Base-by-base conservation (phyloP, 805 yeast species). In the Danielia oregonensis region DNA sequence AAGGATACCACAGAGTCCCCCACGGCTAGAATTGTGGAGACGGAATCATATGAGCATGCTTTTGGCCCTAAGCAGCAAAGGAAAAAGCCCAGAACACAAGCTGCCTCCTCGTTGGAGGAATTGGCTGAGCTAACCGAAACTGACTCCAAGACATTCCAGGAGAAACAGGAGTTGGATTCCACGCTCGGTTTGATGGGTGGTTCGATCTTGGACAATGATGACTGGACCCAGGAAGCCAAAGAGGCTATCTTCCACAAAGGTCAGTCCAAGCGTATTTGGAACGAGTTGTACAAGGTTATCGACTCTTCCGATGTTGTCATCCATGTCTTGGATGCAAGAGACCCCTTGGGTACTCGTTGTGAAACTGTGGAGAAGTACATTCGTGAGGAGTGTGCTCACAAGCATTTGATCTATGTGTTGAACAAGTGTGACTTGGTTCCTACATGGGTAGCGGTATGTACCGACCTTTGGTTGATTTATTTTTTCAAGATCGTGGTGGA, bases 391-490 rank as follows among this genome's bases (percentile, higher is more conserved):
- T 88, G 95, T 55, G 86, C 97, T 10, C 98, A 93, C 59, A 91
- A 91, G 66, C 98, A 93, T 72, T 72, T 91, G 68, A 83, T 91
- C 48, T 89, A 83, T 58, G 96, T 93, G 37, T 69, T 91, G 65
- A 91, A 91, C 76, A 91, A 91, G 74, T 89, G 97, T 76, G 98
- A 91, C 72, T 78, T 91, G 55, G 96, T 91, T 33, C 98, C 98
- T 45, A 91, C 96, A 30, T 91, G 97, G 97, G 97, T 87, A 55
- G 97, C 97, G 54, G 97, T 89, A 87, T 76, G 97, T 88, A 63
- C 10, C 29, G n/a, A 24, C 24, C 8, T 8, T 21, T 21, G 17
- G 9, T 37, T 26, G 25, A 24, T 26, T 24, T 24, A 27, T 25
- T 37, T 27, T 27, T 27, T 42, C 40, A 16, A 6, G 6, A n/a